Conservation (phyloP, 352 stramenopile species). For the Pythium brassicae region DNA sequence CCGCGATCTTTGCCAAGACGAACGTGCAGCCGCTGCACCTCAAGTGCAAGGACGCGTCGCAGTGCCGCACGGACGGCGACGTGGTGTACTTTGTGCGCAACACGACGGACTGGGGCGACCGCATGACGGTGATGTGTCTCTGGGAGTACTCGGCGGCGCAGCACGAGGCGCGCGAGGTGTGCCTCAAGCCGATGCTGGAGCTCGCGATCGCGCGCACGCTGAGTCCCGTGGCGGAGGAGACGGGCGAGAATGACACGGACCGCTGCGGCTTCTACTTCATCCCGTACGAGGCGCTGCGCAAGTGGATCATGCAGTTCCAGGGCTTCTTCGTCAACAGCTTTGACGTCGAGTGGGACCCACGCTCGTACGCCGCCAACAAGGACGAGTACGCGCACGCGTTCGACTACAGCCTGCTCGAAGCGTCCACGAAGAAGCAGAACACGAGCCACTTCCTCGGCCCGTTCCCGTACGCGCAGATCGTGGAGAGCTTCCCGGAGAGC, state of each 20-base stretch:
- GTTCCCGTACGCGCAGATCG: conserved; percentile 67
- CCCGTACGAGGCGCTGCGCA: conserved; percentile 67
- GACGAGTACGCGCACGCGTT: conserved; percentile 32
- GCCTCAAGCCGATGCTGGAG: conserved; percentile 73
- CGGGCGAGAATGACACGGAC: conserved; percentile 72
- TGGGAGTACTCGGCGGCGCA: conserved; percentile 64
- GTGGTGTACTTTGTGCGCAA: conserved; percentile 79
- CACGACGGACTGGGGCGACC: conserved; percentile 76
- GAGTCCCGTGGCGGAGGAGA: conserved; percentile 45
- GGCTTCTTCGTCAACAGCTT: conserved; percentile 84
- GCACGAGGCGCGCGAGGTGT: conserved; percentile 48
- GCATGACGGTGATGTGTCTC: conserved; percentile 80
- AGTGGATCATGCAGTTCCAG: conserved; percentile 76
- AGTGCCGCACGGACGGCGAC: conserved; percentile 54
- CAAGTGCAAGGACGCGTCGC: conserved; percentile 46
- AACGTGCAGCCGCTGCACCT: conserved; percentile 73
- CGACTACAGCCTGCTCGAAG: conserved; percentile 62
- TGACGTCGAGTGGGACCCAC: conserved; percentile 63
- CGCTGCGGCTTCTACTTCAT: conserved; percentile 84
- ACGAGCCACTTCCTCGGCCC: conserved; percentile 64
- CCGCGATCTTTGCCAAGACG: conserved; percentile 56
- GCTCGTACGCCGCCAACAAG: conserved; percentile 65
- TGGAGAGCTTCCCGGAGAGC: conserved; percentile 31
- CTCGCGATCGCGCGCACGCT: conserved; percentile 58
- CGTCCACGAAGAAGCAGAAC: conserved; percentile 68